A percentile compares a stretch with the other conserved stretches of the same genome.
Evolutionary conservation across 2,329 filamentous ascomycete species (phyloP).

Genomic region (Coniella vitis): DNA sequence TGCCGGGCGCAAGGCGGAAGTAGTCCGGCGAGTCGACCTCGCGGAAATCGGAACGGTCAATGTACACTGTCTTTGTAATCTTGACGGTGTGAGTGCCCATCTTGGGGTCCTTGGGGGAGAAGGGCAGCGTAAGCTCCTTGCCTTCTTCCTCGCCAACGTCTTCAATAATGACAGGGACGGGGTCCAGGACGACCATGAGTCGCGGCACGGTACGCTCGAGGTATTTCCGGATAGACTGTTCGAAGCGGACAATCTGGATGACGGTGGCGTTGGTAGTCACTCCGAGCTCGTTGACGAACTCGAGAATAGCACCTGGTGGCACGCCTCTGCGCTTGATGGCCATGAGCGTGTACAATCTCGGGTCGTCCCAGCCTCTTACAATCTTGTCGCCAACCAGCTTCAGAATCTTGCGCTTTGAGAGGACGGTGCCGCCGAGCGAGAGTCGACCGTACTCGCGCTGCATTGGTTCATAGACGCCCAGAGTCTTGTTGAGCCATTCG

Average conservation of each 20-base stretch:
- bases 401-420: constrained; percentile 79
- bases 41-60: constrained; percentile 64
- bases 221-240: constrained; percentile 77
- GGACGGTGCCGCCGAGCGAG: constrained; percentile 75
- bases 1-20: constrained; percentile 63
- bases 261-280: constrained; percentile 76
- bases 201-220: constrained; percentile 83
- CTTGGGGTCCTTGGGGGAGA: constrained; percentile 34
- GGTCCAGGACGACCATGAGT: constrained; percentile 83
- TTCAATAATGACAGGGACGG: constrained; percentile 74
- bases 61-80: constrained; percentile 60
- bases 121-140: constrained; percentile 61
- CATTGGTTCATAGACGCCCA: constrained; percentile 86
- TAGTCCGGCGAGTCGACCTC: constrained; percentile 60
- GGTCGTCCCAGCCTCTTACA: constrained; percentile 87
- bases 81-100: constrained; percentile 30
- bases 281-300: constrained; percentile 85
- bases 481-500: constrained; percentile 77
- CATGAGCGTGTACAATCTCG: constrained; percentile 80
- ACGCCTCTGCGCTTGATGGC: constrained; percentile 78
- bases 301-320: constrained; percentile 79
- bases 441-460: constrained; percentile 65
- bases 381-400: constrained; percentile 63
- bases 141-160: constrained; percentile 63
- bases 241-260: constrained; percentile 77